These are phyloP conservation scores for Curvularia sp. DNA, from an alignment of 2,329 filamentous ascomycete genomes.

Conservation along the genomic window DNA sequence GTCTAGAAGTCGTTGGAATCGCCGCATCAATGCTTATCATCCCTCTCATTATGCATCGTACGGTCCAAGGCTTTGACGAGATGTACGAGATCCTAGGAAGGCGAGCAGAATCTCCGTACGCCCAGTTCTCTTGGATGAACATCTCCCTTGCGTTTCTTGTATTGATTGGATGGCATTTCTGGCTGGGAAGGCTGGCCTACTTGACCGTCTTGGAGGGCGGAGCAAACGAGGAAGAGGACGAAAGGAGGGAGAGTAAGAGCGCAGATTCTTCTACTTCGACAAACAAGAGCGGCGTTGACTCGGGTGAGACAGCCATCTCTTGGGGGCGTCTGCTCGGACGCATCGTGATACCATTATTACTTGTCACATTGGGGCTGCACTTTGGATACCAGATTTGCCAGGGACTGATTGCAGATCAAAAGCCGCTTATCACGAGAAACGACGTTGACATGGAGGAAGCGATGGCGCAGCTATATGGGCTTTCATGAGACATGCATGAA, in stretches of 20 bases:
- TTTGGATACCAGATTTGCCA: conserved; percentile 10
- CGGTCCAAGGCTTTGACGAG: conserved; percentile 20
- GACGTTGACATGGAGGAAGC: conserved; percentile 16
- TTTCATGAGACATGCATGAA: background rate
- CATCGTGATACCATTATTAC: conserved; percentile 16
- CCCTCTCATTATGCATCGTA: conserved; percentile 22
- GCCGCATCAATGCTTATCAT: conserved; percentile 24
- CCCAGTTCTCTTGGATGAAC: background rate
- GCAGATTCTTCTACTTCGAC: background rate
- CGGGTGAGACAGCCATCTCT: background rate
- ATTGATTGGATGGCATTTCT: conserved; percentile 27
- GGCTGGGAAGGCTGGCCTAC: conserved; percentile 23
- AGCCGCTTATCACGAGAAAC: conserved; percentile 7
- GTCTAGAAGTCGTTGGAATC: conserved; percentile 18
- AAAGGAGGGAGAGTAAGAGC: conserved; percentile 1
- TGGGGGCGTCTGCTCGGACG: conserved; percentile 23
- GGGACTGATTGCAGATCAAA: background rate
- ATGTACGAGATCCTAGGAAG: conserved; percentile 27
- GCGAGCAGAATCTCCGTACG: conserved; percentile 25
- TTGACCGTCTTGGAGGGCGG: conserved; percentile 13
- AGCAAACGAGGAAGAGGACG: background rate
- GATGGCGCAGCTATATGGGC: conserved; percentile 14
- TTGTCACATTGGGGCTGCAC: conserved; percentile 14
- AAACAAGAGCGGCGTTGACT: background rate
- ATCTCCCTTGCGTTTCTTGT: conserved; percentile 12